Base-by-base conservation (phyloP, 2,329 filamentous ascomycete species). In the Colletotrichum destructivum region DNA sequence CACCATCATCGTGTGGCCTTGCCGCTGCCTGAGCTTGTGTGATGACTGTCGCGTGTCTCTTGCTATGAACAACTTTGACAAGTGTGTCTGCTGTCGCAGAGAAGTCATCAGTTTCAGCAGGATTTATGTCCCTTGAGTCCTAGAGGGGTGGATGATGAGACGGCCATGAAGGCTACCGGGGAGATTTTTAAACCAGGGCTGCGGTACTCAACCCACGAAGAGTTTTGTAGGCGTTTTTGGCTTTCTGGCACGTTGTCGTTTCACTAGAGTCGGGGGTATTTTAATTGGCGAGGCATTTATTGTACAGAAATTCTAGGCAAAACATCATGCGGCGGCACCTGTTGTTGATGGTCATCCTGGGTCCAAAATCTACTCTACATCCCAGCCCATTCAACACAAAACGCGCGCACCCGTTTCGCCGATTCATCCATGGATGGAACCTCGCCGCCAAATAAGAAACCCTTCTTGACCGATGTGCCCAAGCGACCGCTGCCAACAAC, bases 1-100 rank as follows among this genome's bases (percentile, higher is more conserved):
- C 21, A 97, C 94, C 9, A 93, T 98, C 72, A 93, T 99, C 66
- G 92, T 98, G 2, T 98, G 96, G 96, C 96, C 96, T 0, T 99
- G 96, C 80, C 93, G 96, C 2, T 99, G 96, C 79, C 87, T 99
- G 69, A 96, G 94, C 75, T 87, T 98, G 15, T 98, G 96, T 79
- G 96, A 99, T 80, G 96, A 98, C 75, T 98, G 96, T 79, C 88
- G 96, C 42, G 93, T 98, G 46, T 96, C 94, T 54, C 87, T 98
- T 73, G 96, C 96, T 4, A 95, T 97, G 91, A 97, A 98, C 80
- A 98, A 98, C 80, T 98, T 97, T 80, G 94, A 95, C 74, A 97
- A 94, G 79, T 99, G 96, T 79, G 95, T 98, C 49, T 98, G 96
- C 78, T 98, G 96, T 81, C 89, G 96, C 62, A 90, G 94, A 68